Base-by-base conservation (phyloP, 805 yeast species). In the Priceomyces medius region DNA sequence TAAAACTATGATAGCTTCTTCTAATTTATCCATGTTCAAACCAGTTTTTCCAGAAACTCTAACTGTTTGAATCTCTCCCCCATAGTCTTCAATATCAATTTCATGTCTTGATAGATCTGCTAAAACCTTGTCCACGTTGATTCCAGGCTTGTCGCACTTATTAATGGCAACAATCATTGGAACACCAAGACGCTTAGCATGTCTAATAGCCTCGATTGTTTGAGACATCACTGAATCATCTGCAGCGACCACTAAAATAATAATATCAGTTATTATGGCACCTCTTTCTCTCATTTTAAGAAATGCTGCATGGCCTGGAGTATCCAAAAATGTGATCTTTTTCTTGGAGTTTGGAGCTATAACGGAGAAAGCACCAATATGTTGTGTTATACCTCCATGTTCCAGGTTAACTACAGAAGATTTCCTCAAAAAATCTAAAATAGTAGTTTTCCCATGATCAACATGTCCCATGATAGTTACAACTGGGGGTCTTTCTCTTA, bases 391-490 rank as follows among this genome's bases (percentile, higher is more conserved):
- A 14, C 99, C 98, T 41, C 99, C 99, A 60, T 81, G 86, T 59
- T 93, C 99, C 31, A 81, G 77, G 21, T 80, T 79, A 0, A 84
- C 98, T 6, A 93, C 80, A 0, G 90, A 79, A 0, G 96, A 85
- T 50, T 87, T 88, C 34, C 98, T 74, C 53, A 93, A 68, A 55
- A 81, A 79, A 61, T 93, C 99, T 41, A 93, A 73, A 45, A 93
- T 83, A 0, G 99, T 91, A 2, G 99, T 93, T 60, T 93, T 93
- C 2, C 99, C 99, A 58, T 93, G 99, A 63, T 93, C 99, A 21
- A 93, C 99, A 61, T 93, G 99, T 2, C 99, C 99, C 98, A 93
- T 93, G 39, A 93, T 87, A 0, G 99, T 90, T 4, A 93, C 97
- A 18, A 93, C 84, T 0, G 99, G 99, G 0, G 99, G 89, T 49